Base-by-base conservation (phyloP, 345 rosid species). In the Durio zibethinus region DNA sequence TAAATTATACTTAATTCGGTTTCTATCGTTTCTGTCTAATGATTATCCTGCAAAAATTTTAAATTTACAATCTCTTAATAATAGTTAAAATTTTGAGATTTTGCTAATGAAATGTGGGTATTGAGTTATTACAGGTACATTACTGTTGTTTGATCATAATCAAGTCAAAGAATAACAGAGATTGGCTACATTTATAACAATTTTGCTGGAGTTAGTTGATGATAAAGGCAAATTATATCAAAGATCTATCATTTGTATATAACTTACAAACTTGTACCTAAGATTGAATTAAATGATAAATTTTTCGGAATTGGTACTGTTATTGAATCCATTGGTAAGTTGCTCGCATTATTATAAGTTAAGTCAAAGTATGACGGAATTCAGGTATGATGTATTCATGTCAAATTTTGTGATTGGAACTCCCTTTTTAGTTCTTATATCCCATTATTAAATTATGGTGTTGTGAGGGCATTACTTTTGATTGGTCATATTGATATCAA, bases 41-140 rank as follows among this genome's bases (percentile, higher is more conserved):
- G 50, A 68, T 80, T 76, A 47, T 57, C 62, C 67, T 82, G 72
- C 57, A 56, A 82, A 61, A 72, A 43, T 64, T 72, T 31, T 4
- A 48, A 75, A 77, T 82, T 82, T 74, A 21, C 38, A 60, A 62
- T 33, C 66, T 48, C 31, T 35, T 47, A 38, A 59, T 53, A 31
- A 59, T 73, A 73, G 73, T 43, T 68, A 80, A 85, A 79, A 77
- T 16, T 78, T 16, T 80, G 5, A n/a, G 29, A 54, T 21, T 83
- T 50, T 72, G 12, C 86, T 87, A 83, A 83, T 83, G 76, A 82
- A 81, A 47, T 82, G 59, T 70, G 82, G 78, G 64, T 73, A 80
- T 82, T 73, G 63, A 69, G 80, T 82, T 81, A 84, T 86, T 62
- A 86, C 91, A 88, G 90, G 87, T 87, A 75, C 83, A 20, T 65